phyloP scores from a whole-genome alignment of 345 rosid genomes.

The Abelmoschus esculentus region DNA sequence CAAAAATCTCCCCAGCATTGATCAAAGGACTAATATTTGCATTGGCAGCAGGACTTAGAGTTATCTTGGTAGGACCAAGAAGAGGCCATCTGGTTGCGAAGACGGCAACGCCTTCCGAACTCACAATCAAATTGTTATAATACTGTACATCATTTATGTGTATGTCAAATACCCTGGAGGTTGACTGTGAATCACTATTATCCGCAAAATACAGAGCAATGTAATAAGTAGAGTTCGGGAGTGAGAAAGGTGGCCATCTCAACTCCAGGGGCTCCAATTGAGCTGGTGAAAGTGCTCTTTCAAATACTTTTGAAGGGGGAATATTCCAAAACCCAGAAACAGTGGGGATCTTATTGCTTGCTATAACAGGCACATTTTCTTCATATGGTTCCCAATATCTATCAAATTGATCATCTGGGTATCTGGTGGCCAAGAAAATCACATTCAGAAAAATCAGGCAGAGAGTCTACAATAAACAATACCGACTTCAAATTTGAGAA shows the following conservation, averaged over 20 bases:
- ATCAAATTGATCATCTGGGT: slow-evolving; percentile 73
- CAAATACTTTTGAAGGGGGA: slow-evolving; percentile 71
- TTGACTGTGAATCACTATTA: slow-evolving; percentile 28
- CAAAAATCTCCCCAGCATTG: slow-evolving; percentile 77
- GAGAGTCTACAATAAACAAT: not conserved
- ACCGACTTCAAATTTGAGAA: too few species aligned
- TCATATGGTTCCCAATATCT: slow-evolving; percentile 73
- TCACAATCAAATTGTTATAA: slow-evolving; percentile 49
- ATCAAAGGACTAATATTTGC: slow-evolving; percentile 52
- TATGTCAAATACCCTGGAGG: slow-evolving; percentile 46
- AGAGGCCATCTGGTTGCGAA: slow-evolving; percentile 72
- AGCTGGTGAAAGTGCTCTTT: slow-evolving; percentile 43
- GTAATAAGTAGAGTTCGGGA: slow-evolving; percentile 36
- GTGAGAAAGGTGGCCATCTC: slow-evolving; percentile 57
- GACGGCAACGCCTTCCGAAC: slow-evolving; percentile 48
- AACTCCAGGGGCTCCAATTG: slow-evolving; percentile 41
- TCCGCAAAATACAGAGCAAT: slow-evolving; percentile 82
- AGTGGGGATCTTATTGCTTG: slow-evolving; percentile 41
- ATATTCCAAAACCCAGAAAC: slow-evolving; percentile 88
- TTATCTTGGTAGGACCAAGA: slow-evolving; percentile 45
- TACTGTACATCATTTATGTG: slow-evolving; percentile 51
- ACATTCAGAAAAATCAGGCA: not conserved
- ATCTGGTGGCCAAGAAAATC: slow-evolving; percentile 31
- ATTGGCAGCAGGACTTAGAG: slow-evolving; percentile 45
- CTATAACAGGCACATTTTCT: slow-evolving; percentile 14